Evolutionary conservation across 164 flowering plant genomes (phyloP).

Genomic region (Malania oleifera): DNA sequence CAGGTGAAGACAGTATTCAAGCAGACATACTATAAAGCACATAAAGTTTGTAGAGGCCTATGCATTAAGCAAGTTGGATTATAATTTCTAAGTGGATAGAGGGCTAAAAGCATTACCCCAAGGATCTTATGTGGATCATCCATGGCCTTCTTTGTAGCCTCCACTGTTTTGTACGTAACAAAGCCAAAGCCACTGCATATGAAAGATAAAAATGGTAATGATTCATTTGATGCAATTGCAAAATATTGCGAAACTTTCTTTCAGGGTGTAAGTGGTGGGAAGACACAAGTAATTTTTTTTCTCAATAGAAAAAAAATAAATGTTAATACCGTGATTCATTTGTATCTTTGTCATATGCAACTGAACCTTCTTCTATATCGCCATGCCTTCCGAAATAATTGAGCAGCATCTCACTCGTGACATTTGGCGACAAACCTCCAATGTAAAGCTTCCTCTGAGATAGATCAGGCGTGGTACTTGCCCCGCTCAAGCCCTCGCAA

Average conservation of each 20-base stretch:
- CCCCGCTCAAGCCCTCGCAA: constrained; percentile 53
- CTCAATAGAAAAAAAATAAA: neutral
- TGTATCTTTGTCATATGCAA: constrained; percentile 75
- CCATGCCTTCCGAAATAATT: constrained; percentile 49
- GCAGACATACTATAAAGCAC: neutral
- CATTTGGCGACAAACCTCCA: constrained; percentile 61
- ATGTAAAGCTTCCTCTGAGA: constrained; percentile 67
- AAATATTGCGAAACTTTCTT: neutral
- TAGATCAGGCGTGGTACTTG: constrained; percentile 43
- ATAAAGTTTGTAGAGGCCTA: neutral
- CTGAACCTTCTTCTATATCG: constrained; percentile 78
- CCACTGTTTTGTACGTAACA: constrained; percentile 62
- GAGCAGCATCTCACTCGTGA: constrained; percentile 54
- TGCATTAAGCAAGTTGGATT: neutral
- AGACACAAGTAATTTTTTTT: neutral
- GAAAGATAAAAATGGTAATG: neutral
- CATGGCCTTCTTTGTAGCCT: constrained; percentile 64
- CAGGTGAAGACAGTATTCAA: neutral
- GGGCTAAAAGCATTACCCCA: constrained; percentile 52
- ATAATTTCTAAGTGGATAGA: too few relatives aligned
- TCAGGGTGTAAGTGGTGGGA: neutral
- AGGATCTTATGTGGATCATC: constrained; percentile 62
- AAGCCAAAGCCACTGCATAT: constrained; percentile 64
- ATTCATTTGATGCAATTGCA: neutral
- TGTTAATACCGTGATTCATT: constrained; percentile 55